Base-by-base conservation (phyloP, 2,329 filamentous ascomycete genomes). In the Thelonectria olida region DNA sequence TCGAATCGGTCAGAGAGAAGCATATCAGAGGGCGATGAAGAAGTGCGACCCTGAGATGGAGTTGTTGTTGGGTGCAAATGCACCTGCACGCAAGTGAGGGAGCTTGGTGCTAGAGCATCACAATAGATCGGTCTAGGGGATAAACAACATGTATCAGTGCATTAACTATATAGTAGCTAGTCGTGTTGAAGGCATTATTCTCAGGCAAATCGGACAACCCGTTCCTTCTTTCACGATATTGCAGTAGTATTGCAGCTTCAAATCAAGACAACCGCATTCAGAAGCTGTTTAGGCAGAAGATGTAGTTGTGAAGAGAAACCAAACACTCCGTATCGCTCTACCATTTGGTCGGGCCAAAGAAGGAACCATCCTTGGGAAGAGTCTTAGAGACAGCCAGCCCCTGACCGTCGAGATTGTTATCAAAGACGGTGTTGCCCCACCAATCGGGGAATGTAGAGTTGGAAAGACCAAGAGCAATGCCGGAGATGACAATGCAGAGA, bases 21-120 rank as follows among this genome's bases (percentile, higher is more conserved):
- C 74, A 1, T 87, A 85, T 64, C 73, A 72, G 66, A 74, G 67
- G 45, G 82, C 84, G 0, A 82, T 83, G 77, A 68, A 68, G 38
- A 86, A 82, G 74, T 77, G 75, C 0, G 85, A 88, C 65, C 80
- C 82, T 1, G 81, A 72, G 0, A 70, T 85, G 72, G 73, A 80
- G 47, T 15, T 45, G 42, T 10, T 23, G 6, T 25, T 45, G 12
- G 42, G 22, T 12, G 20, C 42, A n/a, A n/a, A 25, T n/a, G 19
- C 22, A 6, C 42, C 42, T 5, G 22, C 13, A 15, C 22, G 20
- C n/a, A 45, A 45, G 1, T 45, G 20, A 44, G 4, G 17, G 17
- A n/a, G 15, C 5, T 7, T 42, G 19, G 5, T 7, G 19, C 8
- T 12, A 15, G 9, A 44, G 7, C 17, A 44, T 4, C 10, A 22